Conservation (phyloP, 31 red algal species). For the Pterothamnion heteromorphum region DNA sequence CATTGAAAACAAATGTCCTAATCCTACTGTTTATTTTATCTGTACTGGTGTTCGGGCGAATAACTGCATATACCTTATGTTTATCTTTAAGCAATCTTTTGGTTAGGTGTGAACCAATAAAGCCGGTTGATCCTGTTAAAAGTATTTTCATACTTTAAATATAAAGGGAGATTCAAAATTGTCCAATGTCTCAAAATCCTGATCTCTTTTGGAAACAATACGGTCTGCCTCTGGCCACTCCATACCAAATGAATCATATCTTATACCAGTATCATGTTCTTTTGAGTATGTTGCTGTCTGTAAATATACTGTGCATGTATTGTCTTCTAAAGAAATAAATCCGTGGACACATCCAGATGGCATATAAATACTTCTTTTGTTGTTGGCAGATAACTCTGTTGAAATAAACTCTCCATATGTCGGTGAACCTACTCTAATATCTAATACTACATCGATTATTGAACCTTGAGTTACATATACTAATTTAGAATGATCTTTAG, state of each 20-base stretch:
- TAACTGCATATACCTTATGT: background rate
- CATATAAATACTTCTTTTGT: background rate
- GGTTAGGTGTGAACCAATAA: background rate
- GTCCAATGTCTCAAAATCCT: background rate
- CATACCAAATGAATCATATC: conserved; percentile 17
- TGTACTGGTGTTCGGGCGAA: too few relatives aligned
- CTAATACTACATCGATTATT: conserved; percentile 31
- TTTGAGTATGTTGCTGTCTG: background rate
- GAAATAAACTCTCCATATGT: conserved; percentile 29
- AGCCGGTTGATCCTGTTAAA: conserved; percentile 9
- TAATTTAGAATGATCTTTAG: background rate
- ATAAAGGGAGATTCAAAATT: conserved; percentile 3
- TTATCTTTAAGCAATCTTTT: background rate
- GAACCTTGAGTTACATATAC: background rate
- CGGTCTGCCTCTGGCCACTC: conserved; percentile 30
- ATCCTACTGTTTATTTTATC: too few relatives aligned
- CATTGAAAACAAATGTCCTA: too few relatives aligned
- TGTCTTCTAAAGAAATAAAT: background rate
- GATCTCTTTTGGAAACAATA: background rate
- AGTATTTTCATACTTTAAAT: background rate
- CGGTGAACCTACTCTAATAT: conserved; percentile 26
- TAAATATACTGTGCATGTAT: background rate
- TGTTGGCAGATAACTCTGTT: background rate
- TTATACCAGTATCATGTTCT: background rate
- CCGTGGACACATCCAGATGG: conserved; percentile 33